These are phyloP conservation scores for Ustilago vetiveriae DNA, from an alignment of 1,284 basidiomycete genomes.

Conservation along the genomic window DNA sequence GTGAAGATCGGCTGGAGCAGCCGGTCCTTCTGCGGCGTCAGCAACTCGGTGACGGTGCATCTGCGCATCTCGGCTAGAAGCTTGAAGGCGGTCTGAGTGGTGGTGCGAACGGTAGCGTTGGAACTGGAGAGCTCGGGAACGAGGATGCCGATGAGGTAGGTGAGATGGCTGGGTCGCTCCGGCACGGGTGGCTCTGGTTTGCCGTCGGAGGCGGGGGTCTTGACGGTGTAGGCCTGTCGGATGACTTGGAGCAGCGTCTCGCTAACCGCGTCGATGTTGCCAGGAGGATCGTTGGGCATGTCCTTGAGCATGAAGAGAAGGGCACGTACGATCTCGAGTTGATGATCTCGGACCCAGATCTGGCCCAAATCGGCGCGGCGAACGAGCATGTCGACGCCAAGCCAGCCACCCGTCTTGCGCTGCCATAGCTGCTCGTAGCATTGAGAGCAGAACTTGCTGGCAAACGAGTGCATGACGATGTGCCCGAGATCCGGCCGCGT, in stretches of 20 bases:
- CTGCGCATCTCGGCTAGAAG: conserved; percentile 81
- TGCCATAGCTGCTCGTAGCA: conserved; percentile 67
- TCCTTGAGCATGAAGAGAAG: conserved; percentile 94
- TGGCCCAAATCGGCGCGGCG: conserved; percentile 71
- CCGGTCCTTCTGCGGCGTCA: conserved; percentile 85
- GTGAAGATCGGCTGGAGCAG: conserved; percentile 90
- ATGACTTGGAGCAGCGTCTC: conserved; percentile 83
- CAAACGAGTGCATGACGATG: conserved; percentile 63
- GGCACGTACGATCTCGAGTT: conserved; percentile 89
- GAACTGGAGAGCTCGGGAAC: conserved; percentile 89
- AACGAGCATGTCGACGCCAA: conserved; percentile 62
- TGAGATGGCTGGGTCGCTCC: conserved; percentile 58
- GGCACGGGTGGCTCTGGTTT: conserved; percentile 38
- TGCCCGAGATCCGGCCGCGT: conserved; percentile 56
- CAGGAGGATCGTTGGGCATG: conserved; percentile 88
- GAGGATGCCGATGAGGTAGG: conserved; percentile 80
- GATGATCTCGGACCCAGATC: conserved; percentile 83
- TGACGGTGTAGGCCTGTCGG: conserved; percentile 67
- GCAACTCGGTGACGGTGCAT: conserved; percentile 79
- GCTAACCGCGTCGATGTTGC: conserved; percentile 81
- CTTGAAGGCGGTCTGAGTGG: conserved; percentile 83
- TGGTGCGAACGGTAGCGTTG: conserved; percentile 84
- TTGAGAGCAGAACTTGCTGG: conserved; percentile 63
- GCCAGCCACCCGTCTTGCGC: conserved; percentile 66
- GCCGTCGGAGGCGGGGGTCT: conserved; percentile 34